A percentile compares a stretch with the other conserved stretches of the same genome.
Conservation (phyloP, 2,329 filamentous ascomycete species). For the Stemphylium lycopersici region DNA sequence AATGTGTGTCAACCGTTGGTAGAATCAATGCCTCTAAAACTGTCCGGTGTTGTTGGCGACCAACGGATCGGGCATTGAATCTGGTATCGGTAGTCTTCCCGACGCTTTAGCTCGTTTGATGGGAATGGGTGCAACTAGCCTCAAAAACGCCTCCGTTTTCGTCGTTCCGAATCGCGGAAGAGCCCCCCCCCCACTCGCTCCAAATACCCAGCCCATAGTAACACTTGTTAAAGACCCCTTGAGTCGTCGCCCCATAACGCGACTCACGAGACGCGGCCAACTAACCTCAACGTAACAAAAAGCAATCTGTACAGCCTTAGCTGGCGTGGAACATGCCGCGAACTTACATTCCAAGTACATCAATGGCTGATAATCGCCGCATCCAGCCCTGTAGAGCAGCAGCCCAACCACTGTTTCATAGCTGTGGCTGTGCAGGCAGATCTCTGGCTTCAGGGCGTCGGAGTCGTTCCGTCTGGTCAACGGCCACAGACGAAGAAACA, state of each 20-base stretch:
- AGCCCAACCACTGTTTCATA: conserved; percentile 1
- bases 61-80: conserved; percentile 9
- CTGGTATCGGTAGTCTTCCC: conserved; percentile 17
- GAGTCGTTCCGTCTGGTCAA: conserved; percentile 12
- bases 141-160: not conserved
- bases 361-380: conserved; percentile 3
- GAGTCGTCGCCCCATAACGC: not conserved
- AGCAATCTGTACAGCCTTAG: not conserved
- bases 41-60: not conserved
- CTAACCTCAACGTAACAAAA: conserved; percentile 1
- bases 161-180: not conserved
- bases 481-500: not conserved
- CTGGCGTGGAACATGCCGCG: conserved; percentile 1
- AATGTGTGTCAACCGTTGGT: not conserved
- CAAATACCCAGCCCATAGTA: not conserved
- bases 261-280: not conserved
- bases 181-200: no score
- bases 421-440: conserved; percentile 1
- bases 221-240: not conserved
- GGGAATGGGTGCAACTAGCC: not conserved
- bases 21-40: not conserved
- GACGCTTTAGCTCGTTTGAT: not conserved
- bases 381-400: not conserved
- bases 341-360: not conserved
- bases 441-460: not conserved